Percentiles rank a stretch among this genome's conserved stretches.
phyloP scores from a whole-genome alignment of 306 rosid genomes.

The Cicer bijugum region DNA sequence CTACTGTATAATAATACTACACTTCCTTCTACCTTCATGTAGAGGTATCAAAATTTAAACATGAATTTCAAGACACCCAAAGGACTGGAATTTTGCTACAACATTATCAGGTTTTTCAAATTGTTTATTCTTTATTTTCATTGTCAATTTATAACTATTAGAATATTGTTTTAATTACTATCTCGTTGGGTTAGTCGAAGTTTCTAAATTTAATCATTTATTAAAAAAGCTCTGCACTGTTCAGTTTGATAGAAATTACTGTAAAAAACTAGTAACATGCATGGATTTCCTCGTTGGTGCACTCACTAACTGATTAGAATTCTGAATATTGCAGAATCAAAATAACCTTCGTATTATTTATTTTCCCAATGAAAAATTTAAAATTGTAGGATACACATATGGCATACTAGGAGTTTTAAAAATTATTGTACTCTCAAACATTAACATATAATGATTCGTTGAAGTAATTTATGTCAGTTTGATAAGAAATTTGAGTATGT shows the following conservation, averaged over 20 bases:
- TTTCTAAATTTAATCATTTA: not conserved
- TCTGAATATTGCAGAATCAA: not conserved
- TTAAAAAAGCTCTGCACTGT: not conserved
- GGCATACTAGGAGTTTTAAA: too few species aligned
- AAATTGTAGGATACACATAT: too few species aligned
- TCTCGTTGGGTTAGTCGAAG: not conserved
- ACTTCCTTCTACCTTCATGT: not conserved
- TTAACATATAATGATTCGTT: too few species aligned
- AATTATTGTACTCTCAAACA: too few species aligned
- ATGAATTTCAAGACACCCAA: constrained; percentile 50
- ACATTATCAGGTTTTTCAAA: constrained; percentile 34
- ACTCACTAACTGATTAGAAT: not conserved
- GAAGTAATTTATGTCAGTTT: too few species aligned
- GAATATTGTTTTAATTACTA: not conserved
- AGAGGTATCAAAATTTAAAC: constrained; percentile 31
- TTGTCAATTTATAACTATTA: not conserved
- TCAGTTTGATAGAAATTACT: not conserved
- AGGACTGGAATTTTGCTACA: constrained; percentile 69
- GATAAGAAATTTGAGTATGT: too few species aligned
- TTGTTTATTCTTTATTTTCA: constrained; percentile 28
- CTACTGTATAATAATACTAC: too few species aligned
- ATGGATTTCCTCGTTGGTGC: not conserved
- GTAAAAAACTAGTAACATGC: not conserved
- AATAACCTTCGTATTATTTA: too few species aligned
- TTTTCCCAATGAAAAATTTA: too few species aligned